Evolutionary conservation across 2,329 filamentous ascomycete genomes (phyloP).

Genomic region (Aspergillus sojae): DNA sequence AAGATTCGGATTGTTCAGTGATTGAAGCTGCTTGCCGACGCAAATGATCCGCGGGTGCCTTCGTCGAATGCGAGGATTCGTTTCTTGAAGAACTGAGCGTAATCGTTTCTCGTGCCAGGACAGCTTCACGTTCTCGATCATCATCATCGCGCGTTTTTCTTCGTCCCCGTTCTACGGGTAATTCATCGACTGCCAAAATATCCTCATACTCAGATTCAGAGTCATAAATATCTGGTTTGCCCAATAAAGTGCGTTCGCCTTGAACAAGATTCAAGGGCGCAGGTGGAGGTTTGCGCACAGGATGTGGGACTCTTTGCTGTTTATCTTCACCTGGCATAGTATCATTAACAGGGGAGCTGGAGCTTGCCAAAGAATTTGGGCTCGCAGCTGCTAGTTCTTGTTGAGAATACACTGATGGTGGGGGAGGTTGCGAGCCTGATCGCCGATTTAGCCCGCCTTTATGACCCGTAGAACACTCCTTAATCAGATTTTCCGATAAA

Average conservation of each 20-base stretch:
- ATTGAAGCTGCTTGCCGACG: not conserved
- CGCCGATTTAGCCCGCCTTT: slow-evolving; percentile 9
- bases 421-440: slow-evolving; percentile 12
- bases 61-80: not conserved
- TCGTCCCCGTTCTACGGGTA: slow-evolving; percentile 68
- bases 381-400: slow-evolving; percentile 21
- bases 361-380: slow-evolving; percentile 24
- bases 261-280: slow-evolving; percentile 75
- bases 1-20: slow-evolving; percentile 1
- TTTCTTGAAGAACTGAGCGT: slow-evolving; percentile 52
- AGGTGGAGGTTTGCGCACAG: slow-evolving; percentile 79
- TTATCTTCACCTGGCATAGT: slow-evolving; percentile 20
- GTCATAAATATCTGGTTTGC: slow-evolving; percentile 57
- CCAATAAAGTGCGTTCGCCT: slow-evolving; percentile 44
- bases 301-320: slow-evolving; percentile 51
- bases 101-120: slow-evolving; percentile 61
- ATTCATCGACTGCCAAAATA: slow-evolving; percentile 68
- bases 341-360: slow-evolving; percentile 23
- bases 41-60: slow-evolving; percentile 12
- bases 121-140: slow-evolving; percentile 74
- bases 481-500: not conserved
- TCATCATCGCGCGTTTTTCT: slow-evolving; percentile 87
- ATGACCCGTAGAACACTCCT: not conserved
- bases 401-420: slow-evolving; percentile 15
- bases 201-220: slow-evolving; percentile 85